Percentiles rank a stretch among this genome's conserved stretches.
phyloP scores from a whole-genome alignment of 2,329 filamentous ascomycete species.

The Exophiala mesophila region DNA sequence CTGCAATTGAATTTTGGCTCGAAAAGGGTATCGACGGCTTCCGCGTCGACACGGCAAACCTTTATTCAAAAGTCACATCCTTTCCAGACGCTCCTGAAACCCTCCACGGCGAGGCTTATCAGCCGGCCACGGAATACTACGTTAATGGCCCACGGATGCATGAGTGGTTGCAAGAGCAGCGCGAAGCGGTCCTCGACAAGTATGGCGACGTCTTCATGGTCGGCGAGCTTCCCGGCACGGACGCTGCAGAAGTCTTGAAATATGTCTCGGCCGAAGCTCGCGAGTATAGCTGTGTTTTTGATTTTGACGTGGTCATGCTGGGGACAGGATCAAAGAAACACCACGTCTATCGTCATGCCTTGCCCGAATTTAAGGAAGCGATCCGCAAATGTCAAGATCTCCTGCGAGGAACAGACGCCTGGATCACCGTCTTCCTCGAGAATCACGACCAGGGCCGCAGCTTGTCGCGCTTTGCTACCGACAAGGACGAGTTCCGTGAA shows the following conservation, averaged over 20 bases:
- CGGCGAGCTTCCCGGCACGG: conserved; percentile 53
- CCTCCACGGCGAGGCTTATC: conserved; percentile 39
- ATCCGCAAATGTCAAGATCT: conserved; percentile 57
- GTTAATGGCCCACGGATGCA: conserved; percentile 55
- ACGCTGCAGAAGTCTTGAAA: conserved; percentile 47
- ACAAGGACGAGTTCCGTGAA: conserved; percentile 47
- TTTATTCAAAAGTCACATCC: conserved; percentile 25
- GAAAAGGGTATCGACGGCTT: conserved; percentile 65
- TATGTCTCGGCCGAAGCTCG: conserved; percentile 45
- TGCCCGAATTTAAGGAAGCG: conserved; percentile 49
- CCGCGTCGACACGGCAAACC: conserved; percentile 50
- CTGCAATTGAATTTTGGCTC: conserved; percentile 70
- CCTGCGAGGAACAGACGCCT: conserved; percentile 49
- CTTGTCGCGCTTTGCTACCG: conserved; percentile 49
- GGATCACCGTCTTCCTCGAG: conserved; percentile 62
- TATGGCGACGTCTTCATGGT: conserved; percentile 58
- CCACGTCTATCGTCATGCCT: conserved; percentile 27
- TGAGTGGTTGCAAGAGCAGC: conserved; percentile 53
- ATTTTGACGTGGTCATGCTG: conserved; percentile 54
- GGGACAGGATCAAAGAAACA: conserved; percentile 25
- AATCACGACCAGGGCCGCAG: conserved; percentile 62
- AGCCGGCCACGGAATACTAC: conserved; percentile 49
- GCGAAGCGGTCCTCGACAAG: conserved; percentile 48
- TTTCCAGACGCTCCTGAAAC: conserved; percentile 33
- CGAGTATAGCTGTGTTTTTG: conserved; percentile 68